phyloP scores from a whole-genome alignment of 352 stramenopile species.

The Aphanomyces stellatus region DNA sequence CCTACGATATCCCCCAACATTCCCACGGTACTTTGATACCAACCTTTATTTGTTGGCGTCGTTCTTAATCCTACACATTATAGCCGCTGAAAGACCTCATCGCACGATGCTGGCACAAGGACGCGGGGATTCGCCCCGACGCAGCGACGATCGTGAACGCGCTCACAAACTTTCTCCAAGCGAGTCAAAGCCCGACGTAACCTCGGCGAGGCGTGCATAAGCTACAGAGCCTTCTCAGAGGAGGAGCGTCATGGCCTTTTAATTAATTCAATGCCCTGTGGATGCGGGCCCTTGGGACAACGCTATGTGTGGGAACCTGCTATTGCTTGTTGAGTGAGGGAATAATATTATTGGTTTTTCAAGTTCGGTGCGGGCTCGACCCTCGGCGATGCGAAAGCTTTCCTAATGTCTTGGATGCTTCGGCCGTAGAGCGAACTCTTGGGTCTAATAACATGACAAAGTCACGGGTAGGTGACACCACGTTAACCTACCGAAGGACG shows the following conservation, averaged over 20 bases:
- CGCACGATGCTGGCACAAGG: slow-evolving; percentile 53
- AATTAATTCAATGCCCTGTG: no score
- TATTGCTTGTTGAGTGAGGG: no score
- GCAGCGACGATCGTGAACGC: slow-evolving; percentile 16
- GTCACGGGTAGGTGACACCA: not conserved
- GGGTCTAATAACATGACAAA: not conserved
- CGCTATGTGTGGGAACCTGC: no score
- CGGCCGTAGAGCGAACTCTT: not conserved
- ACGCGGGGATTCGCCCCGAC: slow-evolving; percentile 34
- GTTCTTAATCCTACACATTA: not conserved
- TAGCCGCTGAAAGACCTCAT: slow-evolving; percentile 59
- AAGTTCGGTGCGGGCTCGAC: not conserved
- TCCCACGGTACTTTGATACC: slow-evolving; percentile 28
- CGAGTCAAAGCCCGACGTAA: slow-evolving; percentile 12
- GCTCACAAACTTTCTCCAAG: slow-evolving; percentile 19
- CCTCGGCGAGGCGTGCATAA: not conserved
- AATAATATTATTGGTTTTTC: not conserved
- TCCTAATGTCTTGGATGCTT: not conserved
- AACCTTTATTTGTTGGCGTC: not conserved
- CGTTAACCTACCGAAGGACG: not conserved
- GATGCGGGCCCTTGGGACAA: no score
- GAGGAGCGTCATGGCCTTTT: no score
- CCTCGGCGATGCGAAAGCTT: not conserved
- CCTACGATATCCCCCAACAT: slow-evolving; percentile 51
- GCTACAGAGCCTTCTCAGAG: no score